These are phyloP conservation scores for Sequoiadendron giganteum DNA, from an alignment of 75 land plant genomes.

Conservation along the genomic window DNA sequence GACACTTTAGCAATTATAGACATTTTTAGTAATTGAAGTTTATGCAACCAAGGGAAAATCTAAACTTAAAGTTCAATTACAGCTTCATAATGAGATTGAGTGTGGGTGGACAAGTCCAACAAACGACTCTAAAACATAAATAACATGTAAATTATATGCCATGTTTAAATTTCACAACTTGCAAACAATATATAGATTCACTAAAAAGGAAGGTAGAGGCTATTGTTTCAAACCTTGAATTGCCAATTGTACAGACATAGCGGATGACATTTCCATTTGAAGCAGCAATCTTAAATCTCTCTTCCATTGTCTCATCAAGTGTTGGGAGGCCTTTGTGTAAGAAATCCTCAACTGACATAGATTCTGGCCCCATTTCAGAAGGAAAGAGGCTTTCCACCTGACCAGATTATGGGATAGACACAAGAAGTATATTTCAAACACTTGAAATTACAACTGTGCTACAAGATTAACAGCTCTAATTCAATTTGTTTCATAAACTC, in stretches of 20 bases:
- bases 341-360: conserved; percentile 65
- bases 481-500: background rate
- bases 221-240: conserved; percentile 39
- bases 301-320: conserved; percentile 49
- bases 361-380: conserved; percentile 53
- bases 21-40: too few species aligned
- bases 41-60: background rate
- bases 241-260: conserved; percentile 69
- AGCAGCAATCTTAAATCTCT: conserved; percentile 47
- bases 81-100: background rate
- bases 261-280: conserved; percentile 65
- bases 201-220: background rate
- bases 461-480: background rate
- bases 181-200: background rate
- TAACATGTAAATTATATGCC: background rate
- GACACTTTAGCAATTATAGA: background rate
- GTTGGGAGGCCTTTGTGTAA: conserved; percentile 44
- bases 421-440: background rate
- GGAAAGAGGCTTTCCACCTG: conserved; percentile 86
- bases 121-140: background rate
- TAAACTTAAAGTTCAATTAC: background rate
- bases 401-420: background rate
- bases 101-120: too few species aligned
- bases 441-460: background rate
- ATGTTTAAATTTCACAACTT: background rate